These are phyloP conservation scores for Nakazawaea wickerhamii DNA, from an alignment of 805 yeast genomes.

Conservation along the genomic window DNA sequence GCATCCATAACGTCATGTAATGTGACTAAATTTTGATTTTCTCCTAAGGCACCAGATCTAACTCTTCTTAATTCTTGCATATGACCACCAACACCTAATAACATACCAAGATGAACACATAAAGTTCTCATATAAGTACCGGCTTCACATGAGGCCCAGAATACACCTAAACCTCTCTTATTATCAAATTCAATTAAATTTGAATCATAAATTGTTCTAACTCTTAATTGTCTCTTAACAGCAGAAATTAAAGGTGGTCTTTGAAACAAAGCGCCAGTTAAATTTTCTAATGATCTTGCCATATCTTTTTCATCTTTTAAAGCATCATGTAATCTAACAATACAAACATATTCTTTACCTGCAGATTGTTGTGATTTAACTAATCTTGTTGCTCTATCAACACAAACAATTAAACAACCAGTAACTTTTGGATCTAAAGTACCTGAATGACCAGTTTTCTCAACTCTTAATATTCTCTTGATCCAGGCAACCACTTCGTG, in stretches of 20 bases:
- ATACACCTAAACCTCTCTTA: conserved; percentile 94
- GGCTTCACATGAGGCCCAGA: conserved; percentile 99
- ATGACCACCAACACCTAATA: conserved; percentile 98
- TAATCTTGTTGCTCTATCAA: conserved; percentile 95
- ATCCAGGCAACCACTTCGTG: conserved; percentile 99
- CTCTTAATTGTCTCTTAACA: conserved; percentile 97
- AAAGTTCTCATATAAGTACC: conserved; percentile 99
- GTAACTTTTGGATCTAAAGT: conserved; percentile 96
- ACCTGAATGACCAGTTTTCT: conserved; percentile 99
- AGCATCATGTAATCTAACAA: conserved; percentile 91
- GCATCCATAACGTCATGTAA: conserved; percentile 97
- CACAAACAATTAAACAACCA: conserved; percentile 96
- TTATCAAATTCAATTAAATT: conserved; percentile 94
- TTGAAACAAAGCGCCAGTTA: conserved; percentile 98
- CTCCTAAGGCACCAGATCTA: conserved; percentile 92
- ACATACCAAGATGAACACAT: conserved; percentile 98
- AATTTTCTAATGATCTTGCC: conserved; percentile 81
- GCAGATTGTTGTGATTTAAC: conserved; percentile 99
- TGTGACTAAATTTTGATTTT: conserved; percentile 87
- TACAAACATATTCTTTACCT: conserved; percentile 98
- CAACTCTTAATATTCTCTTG: conserved; percentile 89
- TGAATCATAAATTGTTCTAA: conserved; percentile 95
- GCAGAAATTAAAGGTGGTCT: conserved; percentile 99
- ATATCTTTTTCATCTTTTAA: conserved; percentile 83
- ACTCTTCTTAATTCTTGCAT: conserved; percentile 99